Base-by-base conservation (phyloP, 345 rosid species). In the Anacardium occidentale region DNA sequence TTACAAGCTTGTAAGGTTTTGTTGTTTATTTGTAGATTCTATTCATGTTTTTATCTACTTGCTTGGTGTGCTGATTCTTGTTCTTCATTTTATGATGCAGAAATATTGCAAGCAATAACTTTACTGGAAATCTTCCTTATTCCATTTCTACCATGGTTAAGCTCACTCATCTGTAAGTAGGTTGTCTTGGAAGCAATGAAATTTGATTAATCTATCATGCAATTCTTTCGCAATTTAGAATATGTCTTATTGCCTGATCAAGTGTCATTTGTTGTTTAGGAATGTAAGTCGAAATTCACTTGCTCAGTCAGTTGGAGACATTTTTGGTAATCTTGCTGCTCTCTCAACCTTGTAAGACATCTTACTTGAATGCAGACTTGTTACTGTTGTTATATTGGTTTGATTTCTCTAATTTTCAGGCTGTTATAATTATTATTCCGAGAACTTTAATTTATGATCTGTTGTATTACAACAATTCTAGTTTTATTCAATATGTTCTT, bases 71-170 rank as follows among this genome's bases (percentile, higher is more conserved):
- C 34, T 56, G 65, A 50, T 25, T 60, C 12, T 34, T 40, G 54
- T 74, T 75, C 24, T 74, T 75, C 24, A 22, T 74, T 66, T 3
- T 48, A 34, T 62, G n/a, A 75, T 86, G 86, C 87, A 96, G 99
- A 74, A 93, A 96, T 81, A 88, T 96, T 64, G 97, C 97, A 15
- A 75, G 83, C 57, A 96, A 96, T 81, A 96, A 91, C 83, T 51
- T 96, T 7, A 91, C 79, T 55, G 98, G 97, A 70, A 89, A 85
- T 83, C 93, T 93, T 82, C 99, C 99, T 3, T 96, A 90, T 78
- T 96, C 99, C 72, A 55, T 96, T 77, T 84, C 92, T 73, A 82
- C 45, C 66, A 96, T 90, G 97, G 72, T 68, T 73, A 83, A 91
- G 70, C 93, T 96, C 62, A 78, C 85, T 44, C 87, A 81, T 78